Percentiles rank a stretch among this genome's conserved stretches.
These are phyloP conservation scores for Chytriomyces sp. DNA, from an alignment of 192 early-diverging fungal species.

Conservation along the genomic window DNA sequence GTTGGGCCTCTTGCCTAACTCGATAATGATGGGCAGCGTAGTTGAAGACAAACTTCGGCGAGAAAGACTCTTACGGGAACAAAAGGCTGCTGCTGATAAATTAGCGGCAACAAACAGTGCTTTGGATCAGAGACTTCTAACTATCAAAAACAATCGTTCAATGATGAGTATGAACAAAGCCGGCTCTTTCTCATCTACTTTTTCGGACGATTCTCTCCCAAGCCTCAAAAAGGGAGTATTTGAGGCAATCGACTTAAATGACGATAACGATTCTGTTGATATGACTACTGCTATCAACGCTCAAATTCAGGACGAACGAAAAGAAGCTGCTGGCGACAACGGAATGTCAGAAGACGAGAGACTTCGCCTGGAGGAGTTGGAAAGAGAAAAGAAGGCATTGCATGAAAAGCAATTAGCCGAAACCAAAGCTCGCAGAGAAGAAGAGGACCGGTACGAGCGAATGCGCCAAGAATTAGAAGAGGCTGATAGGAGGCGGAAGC, in stretches of 20 bases:
- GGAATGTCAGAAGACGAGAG: background rate
- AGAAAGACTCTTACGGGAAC: background rate
- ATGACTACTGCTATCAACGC: background rate
- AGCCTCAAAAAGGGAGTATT: background rate
- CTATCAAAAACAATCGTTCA: background rate
- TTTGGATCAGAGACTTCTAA: slow-evolving; percentile 9
- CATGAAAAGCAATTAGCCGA: slow-evolving; percentile 5
- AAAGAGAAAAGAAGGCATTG: background rate
- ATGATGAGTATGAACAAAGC: background rate
- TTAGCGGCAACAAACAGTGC: slow-evolving; percentile 1
- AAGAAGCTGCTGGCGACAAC: background rate
- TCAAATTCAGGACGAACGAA: background rate
- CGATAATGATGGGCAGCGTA: slow-evolving; percentile 34
- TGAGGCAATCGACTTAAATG: background rate
- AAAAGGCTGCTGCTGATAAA: slow-evolving; percentile 6
- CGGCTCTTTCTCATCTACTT: too few relatives aligned
- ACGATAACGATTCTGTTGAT: background rate
- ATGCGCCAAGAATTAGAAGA: slow-evolving; percentile 20
- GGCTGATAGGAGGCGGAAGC: slow-evolving; percentile 17
- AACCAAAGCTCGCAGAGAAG: slow-evolving; percentile 1
- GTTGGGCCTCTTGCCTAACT: slow-evolving; percentile 44
- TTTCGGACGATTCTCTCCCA: background rate
- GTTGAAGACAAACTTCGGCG: background rate
- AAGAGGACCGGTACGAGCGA: slow-evolving; percentile 6
- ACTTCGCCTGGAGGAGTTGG: background rate